Evolutionary conservation across 2,329 filamentous ascomycete species (phyloP).

Genomic region (Epichloe coenophiala): DNA sequence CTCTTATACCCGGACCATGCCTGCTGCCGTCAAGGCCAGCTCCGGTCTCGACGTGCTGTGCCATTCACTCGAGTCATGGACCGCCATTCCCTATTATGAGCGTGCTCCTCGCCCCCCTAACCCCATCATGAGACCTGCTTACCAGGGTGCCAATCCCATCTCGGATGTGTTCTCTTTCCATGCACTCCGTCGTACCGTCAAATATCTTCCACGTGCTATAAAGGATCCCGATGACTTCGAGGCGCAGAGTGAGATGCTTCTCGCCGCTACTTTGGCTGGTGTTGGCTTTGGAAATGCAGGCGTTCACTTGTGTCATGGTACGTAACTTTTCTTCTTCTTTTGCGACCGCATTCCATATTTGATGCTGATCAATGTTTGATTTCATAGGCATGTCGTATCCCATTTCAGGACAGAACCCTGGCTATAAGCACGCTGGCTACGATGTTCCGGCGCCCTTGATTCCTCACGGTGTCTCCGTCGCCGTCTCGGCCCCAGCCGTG

Average conservation of each 20-base stretch:
- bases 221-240: constrained; percentile 81
- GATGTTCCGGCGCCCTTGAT: constrained; percentile 65
- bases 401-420: constrained; percentile 84
- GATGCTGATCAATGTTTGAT: not conserved
- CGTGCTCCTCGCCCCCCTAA: constrained; percentile 79
- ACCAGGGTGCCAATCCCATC: constrained; percentile 95
- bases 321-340: constrained; percentile 10
- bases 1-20: constrained; percentile 91
- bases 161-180: constrained; percentile 92
- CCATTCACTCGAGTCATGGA: constrained; percentile 93
- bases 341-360: not conserved
- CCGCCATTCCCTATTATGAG: constrained; percentile 87
- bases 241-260: constrained; percentile 88
- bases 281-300: constrained; percentile 97
- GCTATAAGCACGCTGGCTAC: constrained; percentile 84
- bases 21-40: constrained; percentile 77
- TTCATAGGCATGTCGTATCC: constrained; percentile 80
- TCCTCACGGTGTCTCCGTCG: constrained; percentile 90
- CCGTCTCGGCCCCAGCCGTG: constrained; percentile 82
- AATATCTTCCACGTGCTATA: constrained; percentile 82
- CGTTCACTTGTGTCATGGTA: constrained; percentile 62
- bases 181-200: constrained; percentile 69
- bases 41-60: constrained; percentile 92
- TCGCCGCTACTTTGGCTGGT: constrained; percentile 85
- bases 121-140: constrained; percentile 81